Evolutionary conservation across 1,139 yeast species (phyloP), one percentile per base, ranked within the genome.

Genomic region (Yamadazyma jaroonii): DNA sequence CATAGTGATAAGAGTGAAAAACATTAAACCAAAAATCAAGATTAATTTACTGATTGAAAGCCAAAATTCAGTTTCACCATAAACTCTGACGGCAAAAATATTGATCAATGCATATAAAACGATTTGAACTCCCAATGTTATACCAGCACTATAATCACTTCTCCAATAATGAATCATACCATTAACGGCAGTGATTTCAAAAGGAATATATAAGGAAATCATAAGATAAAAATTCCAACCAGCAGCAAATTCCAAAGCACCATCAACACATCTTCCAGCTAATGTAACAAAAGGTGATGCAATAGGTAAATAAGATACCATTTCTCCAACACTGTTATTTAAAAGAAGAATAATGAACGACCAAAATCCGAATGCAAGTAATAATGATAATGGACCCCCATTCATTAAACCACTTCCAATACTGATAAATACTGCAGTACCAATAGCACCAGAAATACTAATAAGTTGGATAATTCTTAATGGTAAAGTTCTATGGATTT

Each of bases 1-100:
- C 95, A 85, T 85, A n/a, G 88, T 79, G 44, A 86, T 54, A 44
- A 85, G 77, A 0, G 90, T 82, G 62, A 84, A 85, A 27, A 80
- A 49, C 46, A 85, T 75, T 26, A 86, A 67, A 0, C 90, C 95
- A 31, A 81, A 56, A 32, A 86, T 84, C 31, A 85, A 62, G 1
- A 84, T 44, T 32, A 85, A 78, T 57, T 86, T 86, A 36, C 84
- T 81, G 33, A 85, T 64, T 6, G 89, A 77, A 17, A 85, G 61
- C 88, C 90, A 84, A 54, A 85, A 86, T 59, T 86, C 95, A 34
- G 77, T 61, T 56, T 86, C 95, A 28, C 95, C 95, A 54, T 82
- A 87, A 39, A 72, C 66, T 41, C 72, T 69, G 28, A 86, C 95
- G 0, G 92, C 89, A 49, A 83, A 77, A 15, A 84, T 59, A 46